Evolutionary conservation across 2,329 filamentous ascomycete genomes (phyloP).

Genomic region (Apiospora arundinis): DNA sequence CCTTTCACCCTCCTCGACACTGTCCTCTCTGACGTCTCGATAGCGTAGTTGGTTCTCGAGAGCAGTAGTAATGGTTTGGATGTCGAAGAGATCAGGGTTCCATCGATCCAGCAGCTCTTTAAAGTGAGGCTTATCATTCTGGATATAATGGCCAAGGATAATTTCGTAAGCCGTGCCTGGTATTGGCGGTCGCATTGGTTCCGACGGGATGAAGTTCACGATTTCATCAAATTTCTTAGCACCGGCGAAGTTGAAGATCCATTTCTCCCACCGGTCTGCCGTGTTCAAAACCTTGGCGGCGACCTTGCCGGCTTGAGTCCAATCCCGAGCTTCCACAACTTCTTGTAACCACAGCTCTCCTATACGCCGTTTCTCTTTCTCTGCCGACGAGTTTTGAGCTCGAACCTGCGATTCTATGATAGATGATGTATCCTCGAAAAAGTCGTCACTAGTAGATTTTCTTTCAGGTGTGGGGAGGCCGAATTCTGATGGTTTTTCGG

Average conservation of each 20-base stretch:
- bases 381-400: constrained; percentile 68
- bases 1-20: constrained; percentile 73
- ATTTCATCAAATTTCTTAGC: constrained; percentile 90
- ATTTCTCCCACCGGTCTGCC: constrained; percentile 88
- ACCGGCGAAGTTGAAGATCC: constrained; percentile 91
- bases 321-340: constrained; percentile 75
- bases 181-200: constrained; percentile 78
- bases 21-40: constrained; percentile 76
- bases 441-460: constrained; percentile 59
- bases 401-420: constrained; percentile 66
- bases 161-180: constrained; percentile 86
- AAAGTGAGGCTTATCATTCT: constrained; percentile 76
- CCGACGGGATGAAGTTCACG: constrained; percentile 78
- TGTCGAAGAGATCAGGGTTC: constrained; percentile 84
- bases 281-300: constrained; percentile 84
- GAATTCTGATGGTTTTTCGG: constrained; percentile 47
- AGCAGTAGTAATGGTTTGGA: constrained; percentile 75
- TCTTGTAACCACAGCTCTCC: constrained; percentile 94
- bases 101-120: constrained; percentile 81
- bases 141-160: constrained; percentile 87
- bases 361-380: constrained; percentile 88
- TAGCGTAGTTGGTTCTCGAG: constrained; percentile 84
- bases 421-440: constrained; percentile 76
- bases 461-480: constrained; percentile 49
- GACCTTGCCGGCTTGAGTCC: constrained; percentile 78